Percentiles rank a stretch among this genome's conserved stretches.
These are phyloP conservation scores for Penicillium maclennaniae DNA, from an alignment of 495 filamentous ascomycete species.

Conservation along the genomic window DNA sequence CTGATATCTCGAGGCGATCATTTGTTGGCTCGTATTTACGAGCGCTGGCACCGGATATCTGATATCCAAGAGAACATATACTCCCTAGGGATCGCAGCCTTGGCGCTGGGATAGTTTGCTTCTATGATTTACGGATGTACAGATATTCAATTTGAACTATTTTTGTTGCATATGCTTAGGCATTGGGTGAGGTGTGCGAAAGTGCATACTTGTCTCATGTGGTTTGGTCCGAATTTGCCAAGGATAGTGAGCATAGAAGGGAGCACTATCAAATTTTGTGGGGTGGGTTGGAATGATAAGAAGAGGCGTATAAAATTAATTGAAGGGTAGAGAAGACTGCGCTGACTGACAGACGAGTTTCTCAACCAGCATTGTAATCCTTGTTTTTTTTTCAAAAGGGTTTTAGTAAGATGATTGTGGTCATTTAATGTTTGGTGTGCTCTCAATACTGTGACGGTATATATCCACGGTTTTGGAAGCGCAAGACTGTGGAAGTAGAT, in stretches of 20 bases:
- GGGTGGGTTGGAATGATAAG: neutral
- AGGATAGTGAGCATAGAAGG: constrained; percentile 4
- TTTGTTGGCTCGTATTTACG: neutral
- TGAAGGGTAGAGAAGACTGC: neutral
- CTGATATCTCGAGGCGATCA: neutral
- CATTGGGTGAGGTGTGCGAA: neutral
- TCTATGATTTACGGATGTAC: neutral
- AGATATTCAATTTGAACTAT: neutral
- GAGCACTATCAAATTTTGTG: too few relatives aligned
- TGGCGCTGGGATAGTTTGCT: too few relatives aligned
- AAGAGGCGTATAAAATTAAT: too few relatives aligned
- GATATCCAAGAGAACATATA: neutral
- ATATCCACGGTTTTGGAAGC: constrained; percentile 12
- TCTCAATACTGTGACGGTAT: neutral
- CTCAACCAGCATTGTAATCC: neutral
- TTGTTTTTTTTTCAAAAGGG: neutral
- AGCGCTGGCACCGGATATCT: neutral
- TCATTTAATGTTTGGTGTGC: neutral
- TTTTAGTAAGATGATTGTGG: neutral
- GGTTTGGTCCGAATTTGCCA: neutral
- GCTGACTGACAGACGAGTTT: neutral
- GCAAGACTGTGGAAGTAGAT: constrained; percentile 17
- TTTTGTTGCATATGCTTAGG: too few relatives aligned
- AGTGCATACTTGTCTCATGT: too few relatives aligned
- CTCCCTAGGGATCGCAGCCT: too few relatives aligned